Evolutionary conservation across 2,329 filamentous ascomycete genomes (phyloP).

Genomic region (Sordariomycetes sp.): DNA sequence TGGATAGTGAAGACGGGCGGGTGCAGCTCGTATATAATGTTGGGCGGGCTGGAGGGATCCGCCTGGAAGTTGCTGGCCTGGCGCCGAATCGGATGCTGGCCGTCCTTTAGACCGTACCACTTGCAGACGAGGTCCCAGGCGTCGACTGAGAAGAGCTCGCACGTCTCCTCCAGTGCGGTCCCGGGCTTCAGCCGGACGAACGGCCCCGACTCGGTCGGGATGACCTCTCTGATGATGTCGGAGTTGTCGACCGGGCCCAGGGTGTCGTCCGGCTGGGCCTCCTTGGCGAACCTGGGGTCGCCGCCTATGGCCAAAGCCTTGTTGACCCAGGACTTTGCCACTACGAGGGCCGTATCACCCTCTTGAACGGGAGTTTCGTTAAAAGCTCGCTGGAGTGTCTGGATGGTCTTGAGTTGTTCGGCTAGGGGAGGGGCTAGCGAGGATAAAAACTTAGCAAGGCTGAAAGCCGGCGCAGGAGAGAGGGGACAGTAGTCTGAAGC

Average conservation of each 20-base stretch:
- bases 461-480: background rate
- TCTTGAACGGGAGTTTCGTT: conserved; percentile 45
- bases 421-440: conserved; percentile 19
- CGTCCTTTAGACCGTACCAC: conserved; percentile 68
- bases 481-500: background rate
- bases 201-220: conserved; percentile 33
- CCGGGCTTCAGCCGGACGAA: conserved; percentile 67
- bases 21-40: conserved; percentile 70
- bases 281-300: conserved; percentile 39
- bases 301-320: conserved; percentile 55
- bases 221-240: conserved; percentile 56
- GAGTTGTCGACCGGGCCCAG: conserved; percentile 81
- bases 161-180: conserved; percentile 55
- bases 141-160: conserved; percentile 61
- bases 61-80: conserved; percentile 64
- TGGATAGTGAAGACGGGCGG: conserved; percentile 78
- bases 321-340: conserved; percentile 69
- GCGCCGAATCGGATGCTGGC: conserved; percentile 59
- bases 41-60: conserved; percentile 37
- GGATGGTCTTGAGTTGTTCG: conserved; percentile 62
- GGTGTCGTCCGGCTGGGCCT: conserved; percentile 44
- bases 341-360: conserved; percentile 61
- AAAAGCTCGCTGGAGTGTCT: conserved; percentile 41
- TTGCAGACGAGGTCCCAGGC: conserved; percentile 71
- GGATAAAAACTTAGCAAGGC: background rate